These are phyloP conservation scores for Kipferlia bialata DNA, from an alignment of 78 protist species.

Conservation along the genomic window DNA sequence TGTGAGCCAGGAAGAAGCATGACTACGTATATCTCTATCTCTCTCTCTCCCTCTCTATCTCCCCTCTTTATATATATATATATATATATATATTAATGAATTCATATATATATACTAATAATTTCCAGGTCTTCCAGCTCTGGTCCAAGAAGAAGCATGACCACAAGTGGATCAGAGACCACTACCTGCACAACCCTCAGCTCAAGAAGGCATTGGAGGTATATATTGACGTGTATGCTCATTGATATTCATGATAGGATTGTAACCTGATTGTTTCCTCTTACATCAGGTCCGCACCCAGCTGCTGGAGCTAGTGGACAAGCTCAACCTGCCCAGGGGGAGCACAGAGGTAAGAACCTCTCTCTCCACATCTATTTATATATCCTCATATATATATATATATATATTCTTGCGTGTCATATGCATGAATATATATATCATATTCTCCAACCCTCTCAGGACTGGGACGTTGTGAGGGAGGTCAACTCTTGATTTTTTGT, in stretches of 20 bases:
- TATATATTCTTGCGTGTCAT: not conserved
- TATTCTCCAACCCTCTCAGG: too few relatives aligned
- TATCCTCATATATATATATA: not conserved
- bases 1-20: not conserved
- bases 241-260: not conserved
- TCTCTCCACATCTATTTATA: not conserved
- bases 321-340: too few relatives aligned
- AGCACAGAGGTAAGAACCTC: too few relatives aligned
- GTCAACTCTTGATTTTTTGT: not conserved
- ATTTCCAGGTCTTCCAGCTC: too few relatives aligned
- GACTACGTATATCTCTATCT: too few relatives aligned
- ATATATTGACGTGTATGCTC: not conserved
- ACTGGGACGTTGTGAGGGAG: conserved; percentile 70
- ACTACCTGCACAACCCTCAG: not conserved
- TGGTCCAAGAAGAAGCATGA: too few relatives aligned
- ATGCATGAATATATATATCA: too few relatives aligned
- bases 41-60: too few relatives aligned
- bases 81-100: too few relatives aligned
- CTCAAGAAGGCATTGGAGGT: conserved; percentile 1
- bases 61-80: too few relatives aligned
- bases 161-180: not conserved
- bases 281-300: conserved; percentile 75
- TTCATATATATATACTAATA: not conserved
- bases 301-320: conserved; percentile 67
- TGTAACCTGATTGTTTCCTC: not conserved